A percentile compares a stretch with the other conserved stretches of the same genome.
phyloP scores from a whole-genome alignment of 805 yeast genomes.

The Nakazawaea ishiwadae region DNA sequence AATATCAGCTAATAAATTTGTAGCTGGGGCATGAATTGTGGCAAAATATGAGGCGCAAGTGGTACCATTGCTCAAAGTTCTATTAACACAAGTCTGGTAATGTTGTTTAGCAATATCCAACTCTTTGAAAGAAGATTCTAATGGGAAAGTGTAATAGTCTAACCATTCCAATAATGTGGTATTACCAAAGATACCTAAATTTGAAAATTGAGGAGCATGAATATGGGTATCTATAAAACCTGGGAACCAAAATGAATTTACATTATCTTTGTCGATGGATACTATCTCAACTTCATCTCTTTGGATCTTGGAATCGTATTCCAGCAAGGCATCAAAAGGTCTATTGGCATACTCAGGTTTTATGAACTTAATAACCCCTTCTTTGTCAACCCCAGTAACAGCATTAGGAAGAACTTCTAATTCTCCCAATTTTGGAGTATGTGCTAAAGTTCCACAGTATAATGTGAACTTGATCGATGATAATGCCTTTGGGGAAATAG shows the following conservation, averaged over 20 bases:
- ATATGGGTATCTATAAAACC: slow-evolving; percentile 82
- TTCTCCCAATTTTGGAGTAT: slow-evolving; percentile 57
- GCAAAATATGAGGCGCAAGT: slow-evolving; percentile 92
- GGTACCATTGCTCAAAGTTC: slow-evolving; percentile 77
- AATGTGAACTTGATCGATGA: slow-evolving; percentile 28
- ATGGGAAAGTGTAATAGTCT: slow-evolving; percentile 79
- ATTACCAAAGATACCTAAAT: slow-evolving; percentile 78
- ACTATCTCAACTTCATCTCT: slow-evolving; percentile 26
- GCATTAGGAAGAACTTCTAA: slow-evolving; percentile 53
- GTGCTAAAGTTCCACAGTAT: slow-evolving; percentile 68
- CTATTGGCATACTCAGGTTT: slow-evolving; percentile 17
- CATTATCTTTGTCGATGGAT: slow-evolving; percentile 28
- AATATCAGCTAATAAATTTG: slow-evolving; percentile 71
- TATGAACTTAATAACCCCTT: slow-evolving; percentile 49
- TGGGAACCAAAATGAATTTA: slow-evolving; percentile 64
- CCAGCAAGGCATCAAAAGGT: slow-evolving; percentile 24
- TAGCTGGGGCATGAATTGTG: slow-evolving; percentile 73
- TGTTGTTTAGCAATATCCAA: slow-evolving; percentile 51
- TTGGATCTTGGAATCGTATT: slow-evolving; percentile 15
- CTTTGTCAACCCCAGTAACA: slow-evolving; percentile 55
- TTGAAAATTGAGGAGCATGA: slow-evolving; percentile 83
- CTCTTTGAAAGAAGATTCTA: slow-evolving; percentile 66
- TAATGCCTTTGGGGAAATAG: slow-evolving; percentile 7
- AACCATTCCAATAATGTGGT: slow-evolving; percentile 89
- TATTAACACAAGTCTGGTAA: slow-evolving; percentile 61